Percentiles rank a stretch among this genome's conserved stretches.
phyloP scores from a whole-genome alignment of 371 early-diverging fungal genomes.

The Smittium culicis region DNA sequence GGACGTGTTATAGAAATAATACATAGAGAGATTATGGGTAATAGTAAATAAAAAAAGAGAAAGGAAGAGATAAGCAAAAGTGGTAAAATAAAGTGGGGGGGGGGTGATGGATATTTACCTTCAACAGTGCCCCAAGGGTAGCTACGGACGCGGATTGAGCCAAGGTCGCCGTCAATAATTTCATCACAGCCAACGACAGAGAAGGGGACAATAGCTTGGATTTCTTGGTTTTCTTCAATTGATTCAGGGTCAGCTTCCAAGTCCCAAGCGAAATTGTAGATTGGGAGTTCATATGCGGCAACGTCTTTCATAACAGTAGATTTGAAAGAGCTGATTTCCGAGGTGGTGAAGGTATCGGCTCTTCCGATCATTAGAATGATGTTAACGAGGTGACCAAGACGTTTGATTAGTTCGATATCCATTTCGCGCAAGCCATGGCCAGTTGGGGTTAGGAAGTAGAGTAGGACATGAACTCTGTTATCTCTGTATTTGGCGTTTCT shows the following conservation, averaged over 20 bases:
- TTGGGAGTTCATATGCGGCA: conserved; percentile 81
- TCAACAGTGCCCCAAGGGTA: conserved; percentile 99
- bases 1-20: too few relatives aligned
- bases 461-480: conserved; percentile 88
- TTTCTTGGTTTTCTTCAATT: conserved; percentile 87
- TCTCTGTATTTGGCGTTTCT: conserved; percentile 94
- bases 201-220: conserved; percentile 83
- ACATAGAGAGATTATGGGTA: too few relatives aligned
- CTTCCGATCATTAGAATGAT: conserved; percentile 84
- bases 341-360: conserved; percentile 59
- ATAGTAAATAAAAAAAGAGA: too few relatives aligned
- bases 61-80: conserved; percentile 46
- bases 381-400: conserved; percentile 81
- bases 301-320: conserved; percentile 84
- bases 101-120: conserved; percentile 74
- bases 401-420: conserved; percentile 93
- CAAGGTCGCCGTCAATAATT: conserved; percentile 42
- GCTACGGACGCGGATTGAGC: conserved; percentile 79
- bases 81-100: conserved; percentile 36
- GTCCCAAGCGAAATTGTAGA: conserved; percentile 59
- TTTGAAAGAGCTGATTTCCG: conserved; percentile 65
- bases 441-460: conserved; percentile 95
- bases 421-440: conserved; percentile 93
- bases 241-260: conserved; percentile 81
- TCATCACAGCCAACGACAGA: conserved; percentile 93